phyloP scores from a whole-genome alignment of 169 alveolate genomes.

The Plasmodium knowlesi region DNA sequence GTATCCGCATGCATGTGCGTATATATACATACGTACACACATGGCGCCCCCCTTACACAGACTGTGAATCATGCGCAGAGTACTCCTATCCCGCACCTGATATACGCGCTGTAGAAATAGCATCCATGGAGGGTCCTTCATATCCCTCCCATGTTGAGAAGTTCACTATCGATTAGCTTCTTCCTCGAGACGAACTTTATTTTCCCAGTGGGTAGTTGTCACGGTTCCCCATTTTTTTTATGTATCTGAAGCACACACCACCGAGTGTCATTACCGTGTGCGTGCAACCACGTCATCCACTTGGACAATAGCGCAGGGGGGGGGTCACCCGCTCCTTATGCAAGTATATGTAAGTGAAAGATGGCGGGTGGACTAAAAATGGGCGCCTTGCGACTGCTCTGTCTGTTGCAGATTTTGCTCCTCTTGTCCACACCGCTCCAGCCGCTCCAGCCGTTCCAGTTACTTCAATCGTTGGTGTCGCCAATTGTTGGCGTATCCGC shows the following conservation, averaged over 20 bases:
- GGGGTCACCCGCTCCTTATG: not conserved
- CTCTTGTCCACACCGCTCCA: not conserved
- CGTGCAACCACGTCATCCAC: not conserved
- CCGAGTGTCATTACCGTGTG: not conserved
- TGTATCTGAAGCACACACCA: too few species aligned
- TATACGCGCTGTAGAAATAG: not conserved
- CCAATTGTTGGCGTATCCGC: not conserved
- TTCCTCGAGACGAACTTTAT: not conserved
- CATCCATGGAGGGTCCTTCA: not conserved
- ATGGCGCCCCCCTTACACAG: not conserved
- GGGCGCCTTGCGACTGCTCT: not conserved
- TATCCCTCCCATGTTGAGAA: not conserved
- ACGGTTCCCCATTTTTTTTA: not conserved
- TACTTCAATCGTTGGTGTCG: too few species aligned
- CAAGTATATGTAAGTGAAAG: not conserved
- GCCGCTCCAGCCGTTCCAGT: too few species aligned
- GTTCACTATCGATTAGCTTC: not conserved
- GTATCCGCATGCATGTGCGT: too few species aligned
- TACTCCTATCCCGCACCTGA: not conserved
- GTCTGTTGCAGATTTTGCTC: not conserved
- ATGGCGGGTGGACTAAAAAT: not conserved
- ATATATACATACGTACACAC: too few species aligned
- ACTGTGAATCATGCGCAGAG: not conserved
- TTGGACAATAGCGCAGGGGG: not conserved
- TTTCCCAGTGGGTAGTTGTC: not conserved